Base-by-base conservation (phyloP, 805 yeast genomes). In the Hanseniaspora thailandica region DNA sequence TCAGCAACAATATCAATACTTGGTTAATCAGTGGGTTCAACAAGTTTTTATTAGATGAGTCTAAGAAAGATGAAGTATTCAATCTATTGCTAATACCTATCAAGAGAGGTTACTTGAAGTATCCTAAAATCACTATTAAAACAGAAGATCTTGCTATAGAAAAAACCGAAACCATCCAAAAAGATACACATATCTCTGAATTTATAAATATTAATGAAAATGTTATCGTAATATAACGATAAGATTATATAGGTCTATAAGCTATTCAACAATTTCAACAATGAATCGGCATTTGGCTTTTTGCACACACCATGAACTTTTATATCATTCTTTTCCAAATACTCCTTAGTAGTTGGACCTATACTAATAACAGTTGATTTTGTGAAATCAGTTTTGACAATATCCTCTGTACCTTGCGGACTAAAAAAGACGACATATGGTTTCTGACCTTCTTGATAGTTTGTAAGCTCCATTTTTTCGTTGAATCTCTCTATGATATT, bases 311-410 rank as follows among this genome's bases (percentile, higher is more conserved):
- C 76, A 38, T 76, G 68, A 1, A 89, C 86, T 0, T 44, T 58
- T 2, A 90, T 63, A 0, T 78, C 81, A 19, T 76, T 71, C 1
- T 70, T 64, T 5, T 64, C 36, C 41, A 89, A 66, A 60, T 76
- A 87, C 38, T 70, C 72, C 53, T 83, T 79, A 0, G 97, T 90
- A 0, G 97, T 90, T 2, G 97, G 97, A 0, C 97, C 97, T 55
- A 90, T 90, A 3, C 89, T 80, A 0, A 95, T 96, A 15, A 87
- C 68, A 46, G 71, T 74, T 0, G 48, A 12, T 10, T 38, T 41
- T 12, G 6, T 25, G 26, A 23, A 52, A 39, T 39, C 61, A 47
- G 31, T 26, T n/a, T 38, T 30, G 4, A 85, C 76, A 12, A 88
- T 81, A 0, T 66, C 71, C 28, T 75, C 76, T 0, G 95, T 82